These are phyloP conservation scores for Nitzschia sp. DNA, from an alignment of 108 stramenopile species.

Conservation along the genomic window DNA sequence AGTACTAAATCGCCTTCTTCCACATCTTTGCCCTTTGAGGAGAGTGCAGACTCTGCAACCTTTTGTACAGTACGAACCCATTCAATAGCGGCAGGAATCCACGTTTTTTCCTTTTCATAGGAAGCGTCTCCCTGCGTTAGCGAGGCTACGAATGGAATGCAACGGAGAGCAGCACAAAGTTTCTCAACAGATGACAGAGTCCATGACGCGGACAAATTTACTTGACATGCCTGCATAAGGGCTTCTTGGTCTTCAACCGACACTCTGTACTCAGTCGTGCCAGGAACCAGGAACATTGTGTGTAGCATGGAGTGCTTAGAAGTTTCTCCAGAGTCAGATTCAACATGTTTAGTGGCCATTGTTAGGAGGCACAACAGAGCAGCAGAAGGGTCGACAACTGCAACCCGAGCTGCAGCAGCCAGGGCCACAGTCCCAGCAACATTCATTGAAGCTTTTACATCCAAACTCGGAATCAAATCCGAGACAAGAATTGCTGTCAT, in stretches of 20 bases:
- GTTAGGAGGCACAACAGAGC: slow-evolving; percentile 42
- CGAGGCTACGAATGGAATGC: slow-evolving; percentile 50
- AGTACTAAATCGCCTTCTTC: neutral
- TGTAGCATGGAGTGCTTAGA: no score
- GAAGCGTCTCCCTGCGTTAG: slow-evolving; percentile 25
- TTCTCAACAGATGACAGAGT: slow-evolving; percentile 17
- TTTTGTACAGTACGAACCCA: slow-evolving; percentile 18
- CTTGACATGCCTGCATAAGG: neutral
- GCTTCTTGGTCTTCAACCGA: neutral
- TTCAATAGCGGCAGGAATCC: slow-evolving; percentile 15
- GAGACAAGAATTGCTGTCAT: slow-evolving; percentile 37
- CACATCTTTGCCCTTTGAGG: neutral
- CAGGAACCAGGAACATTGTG: neutral
- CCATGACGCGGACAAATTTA: slow-evolving; percentile 8
- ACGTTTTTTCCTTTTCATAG: slow-evolving; percentile 17
- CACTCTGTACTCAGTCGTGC: neutral
- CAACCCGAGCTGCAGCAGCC: slow-evolving; percentile 34
- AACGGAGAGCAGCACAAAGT: slow-evolving; percentile 45
- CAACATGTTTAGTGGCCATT: slow-evolving; percentile 12
- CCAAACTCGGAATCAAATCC: slow-evolving; percentile 52
- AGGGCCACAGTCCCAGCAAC: slow-evolving; percentile 46
- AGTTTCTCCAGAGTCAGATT: neutral
- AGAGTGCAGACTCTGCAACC: neutral
- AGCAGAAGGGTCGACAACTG: slow-evolving; percentile 22
- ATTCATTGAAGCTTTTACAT: slow-evolving; percentile 26